phyloP scores from a whole-genome alignment of 192 early-diverging fungal genomes.

The Pecoramyces ruminantium region DNA sequence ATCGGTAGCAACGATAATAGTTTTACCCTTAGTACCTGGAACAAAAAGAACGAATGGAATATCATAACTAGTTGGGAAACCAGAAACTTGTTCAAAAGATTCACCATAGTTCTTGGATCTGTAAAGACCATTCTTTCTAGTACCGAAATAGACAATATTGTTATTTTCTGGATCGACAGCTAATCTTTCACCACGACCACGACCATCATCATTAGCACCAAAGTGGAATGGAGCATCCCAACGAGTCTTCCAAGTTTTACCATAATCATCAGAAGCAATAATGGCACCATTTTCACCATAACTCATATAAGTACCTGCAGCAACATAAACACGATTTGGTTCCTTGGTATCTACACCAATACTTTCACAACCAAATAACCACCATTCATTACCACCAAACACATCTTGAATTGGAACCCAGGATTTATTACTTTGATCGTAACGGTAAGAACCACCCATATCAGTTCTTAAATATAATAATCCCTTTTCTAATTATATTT shows the following conservation, averaged over 20 bases:
- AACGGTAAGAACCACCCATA: background rate
- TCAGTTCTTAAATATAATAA: background rate
- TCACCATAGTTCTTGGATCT: background rate
- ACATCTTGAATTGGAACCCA: background rate
- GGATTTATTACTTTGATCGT: background rate
- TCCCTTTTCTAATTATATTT: background rate
- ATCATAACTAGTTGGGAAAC: background rate
- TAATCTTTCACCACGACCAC: background rate
- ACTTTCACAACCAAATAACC: background rate
- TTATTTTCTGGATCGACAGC: background rate
- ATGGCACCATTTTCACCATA: background rate
- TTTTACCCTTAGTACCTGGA: background rate
- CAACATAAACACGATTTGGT: background rate
- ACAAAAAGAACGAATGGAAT: background rate
- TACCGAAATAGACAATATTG: background rate
- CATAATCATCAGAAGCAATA: background rate
- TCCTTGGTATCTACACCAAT: background rate
- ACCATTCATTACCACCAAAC: background rate
- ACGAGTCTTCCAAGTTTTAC: background rate
- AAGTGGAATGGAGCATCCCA: background rate
- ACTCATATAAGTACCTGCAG: background rate
- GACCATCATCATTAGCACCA: background rate
- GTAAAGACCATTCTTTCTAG: background rate
- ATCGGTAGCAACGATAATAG: background rate
- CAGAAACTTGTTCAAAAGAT: background rate